Conservation (phyloP, 2,329 filamentous ascomycete species). For the Bipolaris victoriae region DNA sequence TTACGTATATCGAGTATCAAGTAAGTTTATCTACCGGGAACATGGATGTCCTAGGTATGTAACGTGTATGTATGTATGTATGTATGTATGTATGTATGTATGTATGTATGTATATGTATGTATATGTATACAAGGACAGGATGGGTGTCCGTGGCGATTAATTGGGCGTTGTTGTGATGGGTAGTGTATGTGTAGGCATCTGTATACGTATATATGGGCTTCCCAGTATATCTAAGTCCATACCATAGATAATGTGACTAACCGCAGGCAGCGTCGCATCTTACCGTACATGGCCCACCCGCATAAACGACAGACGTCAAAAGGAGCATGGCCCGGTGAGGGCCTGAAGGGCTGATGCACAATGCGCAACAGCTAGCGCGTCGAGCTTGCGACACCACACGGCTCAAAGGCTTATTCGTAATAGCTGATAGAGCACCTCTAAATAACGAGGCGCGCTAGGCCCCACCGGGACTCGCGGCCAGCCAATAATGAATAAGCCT, state of each 20-base stretch:
- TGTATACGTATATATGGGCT: too few species aligned
- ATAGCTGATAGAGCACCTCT: constrained; percentile 40
- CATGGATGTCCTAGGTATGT: too few species aligned
- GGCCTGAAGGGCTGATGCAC: background rate
- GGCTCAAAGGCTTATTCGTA: constrained; percentile 30
- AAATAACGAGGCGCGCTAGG: constrained; percentile 32
- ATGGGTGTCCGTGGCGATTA: too few species aligned
- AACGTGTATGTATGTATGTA: background rate
- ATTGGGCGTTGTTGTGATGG: too few species aligned
- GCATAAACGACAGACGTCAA: background rate
- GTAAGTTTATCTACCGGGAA: too few species aligned
- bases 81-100: background rate
- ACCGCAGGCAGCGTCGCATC: background rate
- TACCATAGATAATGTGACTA: background rate
- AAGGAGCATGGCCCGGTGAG: background rate
- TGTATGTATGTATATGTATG: background rate
- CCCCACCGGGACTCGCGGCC: constrained; percentile 27
- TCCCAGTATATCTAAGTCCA: too few species aligned
- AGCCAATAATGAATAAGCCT: constrained; percentile 38
- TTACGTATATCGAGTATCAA: too few species aligned
- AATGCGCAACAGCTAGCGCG: constrained; percentile 21
- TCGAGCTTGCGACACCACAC: constrained; percentile 24
- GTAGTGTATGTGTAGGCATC: too few species aligned
- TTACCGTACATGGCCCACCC: background rate
- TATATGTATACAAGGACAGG: background rate